A percentile compares a stretch with the other conserved stretches of the same genome.
phyloP scores from a whole-genome alignment of 1,139 yeast genomes.

The Hanseniaspora gamundiae region DNA sequence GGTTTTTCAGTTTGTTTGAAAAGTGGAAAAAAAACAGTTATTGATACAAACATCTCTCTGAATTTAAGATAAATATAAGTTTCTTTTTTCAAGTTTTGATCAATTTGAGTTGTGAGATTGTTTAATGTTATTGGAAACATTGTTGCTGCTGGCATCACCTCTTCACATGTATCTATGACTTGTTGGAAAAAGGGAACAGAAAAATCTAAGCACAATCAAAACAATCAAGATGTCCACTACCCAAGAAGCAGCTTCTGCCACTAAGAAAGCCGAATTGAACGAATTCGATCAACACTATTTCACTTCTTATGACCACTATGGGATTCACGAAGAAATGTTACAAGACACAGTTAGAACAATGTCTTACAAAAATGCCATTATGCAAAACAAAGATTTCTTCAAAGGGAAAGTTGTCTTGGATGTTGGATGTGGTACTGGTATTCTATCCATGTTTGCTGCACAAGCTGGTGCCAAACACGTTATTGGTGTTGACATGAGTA shows the following conservation, averaged over 20 bases:
- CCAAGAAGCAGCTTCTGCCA: slow-evolving; percentile 24
- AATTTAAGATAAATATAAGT: too few relatives aligned
- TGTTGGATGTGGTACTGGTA: slow-evolving; percentile 98
- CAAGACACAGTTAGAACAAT: slow-evolving; percentile 90
- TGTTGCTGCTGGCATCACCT: too few relatives aligned
- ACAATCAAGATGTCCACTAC: slow-evolving; percentile 15
- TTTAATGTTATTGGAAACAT: too few relatives aligned
- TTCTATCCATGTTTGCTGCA: slow-evolving; percentile 96
- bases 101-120: too few relatives aligned
- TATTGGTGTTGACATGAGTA: slow-evolving; percentile 94
- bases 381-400: slow-evolving; percentile 79
- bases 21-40: too few relatives aligned
- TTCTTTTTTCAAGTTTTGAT: too few relatives aligned
- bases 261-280: slow-evolving; percentile 36
- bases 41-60: too few relatives aligned
- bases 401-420: slow-evolving; percentile 93
- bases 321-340: slow-evolving; percentile 98
- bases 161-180: too few relatives aligned
- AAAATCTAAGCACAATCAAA: neutral
- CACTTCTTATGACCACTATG: slow-evolving; percentile 90
- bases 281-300: slow-evolving; percentile 84
- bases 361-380: slow-evolving; percentile 85
- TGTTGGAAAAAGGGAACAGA: too few relatives aligned
- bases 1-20: too few relatives aligned
- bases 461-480: slow-evolving; percentile 96